Percentiles rank a stretch among this genome's conserved stretches.
Conservation (phyloP, 2,329 filamentous ascomycete species). For the Cordyceps tenuipes region DNA sequence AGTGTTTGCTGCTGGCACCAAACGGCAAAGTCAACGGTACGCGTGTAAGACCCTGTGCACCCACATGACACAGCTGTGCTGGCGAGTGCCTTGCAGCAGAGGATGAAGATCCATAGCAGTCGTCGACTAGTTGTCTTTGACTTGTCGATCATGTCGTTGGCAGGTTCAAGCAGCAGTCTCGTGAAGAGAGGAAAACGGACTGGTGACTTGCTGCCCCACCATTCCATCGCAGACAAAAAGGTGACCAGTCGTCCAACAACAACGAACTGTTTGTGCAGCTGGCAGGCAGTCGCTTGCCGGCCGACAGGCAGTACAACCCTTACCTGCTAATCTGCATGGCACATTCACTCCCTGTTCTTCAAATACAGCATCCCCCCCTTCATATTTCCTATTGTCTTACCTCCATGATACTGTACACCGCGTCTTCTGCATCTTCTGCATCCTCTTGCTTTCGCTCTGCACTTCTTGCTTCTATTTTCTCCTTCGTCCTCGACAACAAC, state of each 20-base stretch:
- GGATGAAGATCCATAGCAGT: neutral
- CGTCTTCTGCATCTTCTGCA: neutral
- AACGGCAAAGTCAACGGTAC: neutral
- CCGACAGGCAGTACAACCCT: neutral
- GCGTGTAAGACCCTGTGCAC: conserved; percentile 9
- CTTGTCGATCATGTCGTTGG: neutral
- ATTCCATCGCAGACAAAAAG: neutral
- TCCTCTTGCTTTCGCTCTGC: neutral
- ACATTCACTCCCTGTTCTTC: neutral
- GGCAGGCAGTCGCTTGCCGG: neutral
- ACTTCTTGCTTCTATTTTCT: neutral
- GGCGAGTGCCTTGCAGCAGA: neutral
- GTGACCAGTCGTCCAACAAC: neutral
- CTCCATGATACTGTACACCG: neutral
- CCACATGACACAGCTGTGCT: conserved; percentile 7
- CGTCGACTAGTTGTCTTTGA: neutral
- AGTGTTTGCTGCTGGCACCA: conserved; percentile 4
- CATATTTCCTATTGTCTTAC: conserved; percentile 7
- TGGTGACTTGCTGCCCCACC: conserved; percentile 8
- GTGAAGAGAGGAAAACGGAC: neutral
- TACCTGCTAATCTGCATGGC: neutral
- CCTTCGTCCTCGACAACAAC: neutral
- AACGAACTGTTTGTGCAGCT: neutral
- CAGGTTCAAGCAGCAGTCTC: conserved; percentile 3
- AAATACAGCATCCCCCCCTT: neutral